These are phyloP conservation scores for Byssoonygena ceratinophila DNA, from an alignment of 2,329 filamentous ascomycete genomes.

Conservation along the genomic window DNA sequence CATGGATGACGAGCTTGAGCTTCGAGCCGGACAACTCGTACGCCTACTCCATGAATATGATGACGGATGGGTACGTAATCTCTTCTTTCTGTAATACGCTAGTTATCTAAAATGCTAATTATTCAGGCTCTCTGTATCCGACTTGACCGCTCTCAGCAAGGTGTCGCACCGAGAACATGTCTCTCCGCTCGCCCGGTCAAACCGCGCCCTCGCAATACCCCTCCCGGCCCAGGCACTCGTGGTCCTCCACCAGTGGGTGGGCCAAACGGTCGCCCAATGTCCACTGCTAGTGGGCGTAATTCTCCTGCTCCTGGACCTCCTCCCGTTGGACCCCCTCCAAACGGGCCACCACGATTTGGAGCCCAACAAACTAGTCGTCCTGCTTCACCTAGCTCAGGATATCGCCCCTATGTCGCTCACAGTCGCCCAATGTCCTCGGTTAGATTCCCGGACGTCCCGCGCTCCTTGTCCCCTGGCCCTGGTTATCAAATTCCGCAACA, in stretches of 20 bases:
- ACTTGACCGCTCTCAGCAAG: slow-evolving; percentile 81
- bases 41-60: slow-evolving; percentile 91
- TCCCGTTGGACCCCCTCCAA: not conserved
- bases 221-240: slow-evolving; percentile 27
- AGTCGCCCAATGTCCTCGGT: slow-evolving; percentile 27
- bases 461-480: slow-evolving; percentile 42
- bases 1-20: slow-evolving; percentile 79
- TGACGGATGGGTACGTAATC: slow-evolving; percentile 78
- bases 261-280: slow-evolving; percentile 25
- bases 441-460: slow-evolving; percentile 24
- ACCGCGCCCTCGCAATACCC: slow-evolving; percentile 50
- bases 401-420: slow-evolving; percentile 23
- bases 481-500: slow-evolving; percentile 33
- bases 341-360: slow-evolving; percentile 5
- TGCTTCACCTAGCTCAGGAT: slow-evolving; percentile 25
- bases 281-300: slow-evolving; percentile 21
- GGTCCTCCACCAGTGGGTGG: slow-evolving; percentile 28
- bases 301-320: slow-evolving; percentile 20
- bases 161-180: slow-evolving; percentile 87
- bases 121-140: slow-evolving; percentile 73
- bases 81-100: not conserved
- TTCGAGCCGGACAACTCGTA: slow-evolving; percentile 72
- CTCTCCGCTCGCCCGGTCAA: slow-evolving; percentile 86
- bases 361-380: slow-evolving; percentile 30
- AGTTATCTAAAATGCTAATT: slow-evolving; percentile 20